Conservation (phyloP, 2,329 filamentous ascomycete species). For the Fusarium sp. region DNA sequence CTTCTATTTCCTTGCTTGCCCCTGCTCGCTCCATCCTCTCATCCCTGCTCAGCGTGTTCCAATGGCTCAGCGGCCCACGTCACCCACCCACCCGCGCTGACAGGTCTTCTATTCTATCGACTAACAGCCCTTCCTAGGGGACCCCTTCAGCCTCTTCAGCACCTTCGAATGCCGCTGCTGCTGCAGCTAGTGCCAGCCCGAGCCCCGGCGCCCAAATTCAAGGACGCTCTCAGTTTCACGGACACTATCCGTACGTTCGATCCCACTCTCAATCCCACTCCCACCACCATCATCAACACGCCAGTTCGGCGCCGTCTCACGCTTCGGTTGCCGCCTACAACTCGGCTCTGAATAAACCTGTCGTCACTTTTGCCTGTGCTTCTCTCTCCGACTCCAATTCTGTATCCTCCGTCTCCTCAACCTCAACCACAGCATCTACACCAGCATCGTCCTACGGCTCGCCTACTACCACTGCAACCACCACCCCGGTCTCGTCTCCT, state of each 20-base stretch:
- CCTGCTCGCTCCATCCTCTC: conserved; percentile 11
- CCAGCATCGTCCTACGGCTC: conserved; percentile 29
- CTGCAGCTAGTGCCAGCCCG: conserved; percentile 12
- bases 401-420: conserved; percentile 30
- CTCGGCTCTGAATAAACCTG: conserved; percentile 36
- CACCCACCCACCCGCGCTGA: conserved; percentile 42
- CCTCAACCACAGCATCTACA: conserved; percentile 32
- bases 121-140: conserved; percentile 36
- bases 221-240: conserved; percentile 15
- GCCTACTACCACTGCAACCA: conserved; percentile 28
- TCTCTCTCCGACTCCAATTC: conserved; percentile 37
- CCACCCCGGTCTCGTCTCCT: conserved; percentile 35
- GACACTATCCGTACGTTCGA: conserved; percentile 31
- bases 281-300: conserved; percentile 32
- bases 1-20: conserved; percentile 11
- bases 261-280: conserved; percentile 24
- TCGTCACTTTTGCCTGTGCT: conserved; percentile 34
- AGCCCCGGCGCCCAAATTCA: conserved; percentile 4
- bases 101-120: conserved; percentile 26
- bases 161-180: conserved; percentile 8
- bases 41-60: conserved; percentile 26
- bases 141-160: conserved; percentile 23
- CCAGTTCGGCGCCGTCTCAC: conserved; percentile 33
- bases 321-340: conserved; percentile 36
- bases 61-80: conserved; percentile 42